phyloP scores from a whole-genome alignment of 305 asterid species.

The Plantago rigida region DNA sequence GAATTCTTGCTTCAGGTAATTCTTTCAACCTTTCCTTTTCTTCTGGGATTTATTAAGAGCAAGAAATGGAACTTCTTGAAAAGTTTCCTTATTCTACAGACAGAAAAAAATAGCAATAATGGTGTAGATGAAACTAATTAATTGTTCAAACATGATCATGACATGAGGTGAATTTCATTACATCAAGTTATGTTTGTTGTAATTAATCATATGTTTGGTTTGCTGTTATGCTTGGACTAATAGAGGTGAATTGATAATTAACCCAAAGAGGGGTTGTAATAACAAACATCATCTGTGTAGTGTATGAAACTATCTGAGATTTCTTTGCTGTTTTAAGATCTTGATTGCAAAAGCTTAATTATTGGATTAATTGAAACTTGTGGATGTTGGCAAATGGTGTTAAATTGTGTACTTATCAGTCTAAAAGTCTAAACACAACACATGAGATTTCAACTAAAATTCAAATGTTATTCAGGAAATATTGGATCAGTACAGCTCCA shows the following conservation, averaged over 20 bases:
- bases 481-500: constrained; percentile 33
- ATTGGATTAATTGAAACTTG: background rate
- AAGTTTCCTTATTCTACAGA: no score
- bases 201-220: background rate
- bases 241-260: background rate
- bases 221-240: background rate
- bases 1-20: constrained; percentile 43
- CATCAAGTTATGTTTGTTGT: background rate
- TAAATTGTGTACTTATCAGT: background rate
- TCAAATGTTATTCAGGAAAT: constrained; percentile 32
- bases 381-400: background rate
- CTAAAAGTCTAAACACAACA: no score
- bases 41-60: no score
- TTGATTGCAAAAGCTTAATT: no score
- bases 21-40: background rate
- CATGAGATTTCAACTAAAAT: background rate
- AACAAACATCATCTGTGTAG: no score
- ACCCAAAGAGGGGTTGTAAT: no score
- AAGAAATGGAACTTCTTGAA: no score
- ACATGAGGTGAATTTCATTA: no score
- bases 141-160: background rate
- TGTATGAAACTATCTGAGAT: no score
- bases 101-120: no score
- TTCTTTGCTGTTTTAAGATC: no score
- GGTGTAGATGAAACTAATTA: no score